These are phyloP conservation scores for Pichia rugopelliculosa DNA, from an alignment of 805 yeast genomes.

Conservation along the genomic window DNA sequence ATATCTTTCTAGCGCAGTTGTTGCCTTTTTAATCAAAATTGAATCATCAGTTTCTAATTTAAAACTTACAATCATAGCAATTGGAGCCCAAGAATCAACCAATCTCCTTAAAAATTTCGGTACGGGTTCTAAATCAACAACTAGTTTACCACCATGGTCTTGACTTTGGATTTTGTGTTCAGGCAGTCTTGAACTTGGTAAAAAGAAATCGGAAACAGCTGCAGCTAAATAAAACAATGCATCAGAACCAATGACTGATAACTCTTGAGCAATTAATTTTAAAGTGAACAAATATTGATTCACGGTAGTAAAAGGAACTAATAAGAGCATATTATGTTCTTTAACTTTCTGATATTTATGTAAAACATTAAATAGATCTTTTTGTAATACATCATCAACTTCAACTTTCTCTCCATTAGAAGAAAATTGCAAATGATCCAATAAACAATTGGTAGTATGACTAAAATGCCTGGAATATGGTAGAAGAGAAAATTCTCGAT, in stretches of 20 bases:
- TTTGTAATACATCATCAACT: constrained; percentile 53
- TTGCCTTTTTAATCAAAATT: constrained; percentile 68
- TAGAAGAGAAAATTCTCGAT: constrained; percentile 82
- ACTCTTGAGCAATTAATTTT: constrained; percentile 51
- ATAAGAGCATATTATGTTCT: constrained; percentile 44
- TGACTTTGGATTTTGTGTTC: constrained; percentile 93
- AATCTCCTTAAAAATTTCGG: constrained; percentile 86
- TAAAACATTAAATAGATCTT: constrained; percentile 52
- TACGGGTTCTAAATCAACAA: constrained; percentile 87
- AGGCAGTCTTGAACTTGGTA: constrained; percentile 79
- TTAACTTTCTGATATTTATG: constrained; percentile 48
- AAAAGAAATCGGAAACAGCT: constrained; percentile 93
- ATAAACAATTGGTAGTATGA: constrained; percentile 75
- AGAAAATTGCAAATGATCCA: constrained; percentile 65
- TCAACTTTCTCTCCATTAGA: constrained; percentile 44
- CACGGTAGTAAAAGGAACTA: constrained; percentile 89
- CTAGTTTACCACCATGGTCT: constrained; percentile 59
- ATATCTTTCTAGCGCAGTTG: constrained; percentile 73
- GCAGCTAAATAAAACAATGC: constrained; percentile 89
- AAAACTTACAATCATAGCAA: constrained; percentile 90
- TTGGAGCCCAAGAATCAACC: constrained; percentile 92
- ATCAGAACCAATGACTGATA: constrained; percentile 46
- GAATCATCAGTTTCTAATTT: constrained; percentile 82
- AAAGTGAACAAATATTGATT: constrained; percentile 88
- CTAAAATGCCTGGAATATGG: constrained; percentile 91